Percentiles rank a stretch among this genome's conserved stretches.
Evolutionary conservation across 495 filamentous ascomycete genomes (phyloP).

Genomic region (Neurospora intermedia): DNA sequence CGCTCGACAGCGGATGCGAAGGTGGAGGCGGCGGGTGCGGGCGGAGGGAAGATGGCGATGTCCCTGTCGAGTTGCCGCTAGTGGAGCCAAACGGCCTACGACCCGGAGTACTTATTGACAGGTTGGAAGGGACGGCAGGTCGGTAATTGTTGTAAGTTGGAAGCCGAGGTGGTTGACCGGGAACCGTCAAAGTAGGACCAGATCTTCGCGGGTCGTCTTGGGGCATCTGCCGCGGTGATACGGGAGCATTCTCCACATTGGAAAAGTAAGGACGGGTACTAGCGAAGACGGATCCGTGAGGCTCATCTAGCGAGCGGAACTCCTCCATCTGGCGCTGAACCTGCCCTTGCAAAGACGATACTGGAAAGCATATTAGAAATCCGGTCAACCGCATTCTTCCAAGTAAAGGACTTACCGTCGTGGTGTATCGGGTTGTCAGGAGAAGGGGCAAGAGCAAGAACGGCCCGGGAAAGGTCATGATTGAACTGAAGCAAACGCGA

Average conservation of each 20-base stretch:
- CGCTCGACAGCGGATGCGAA: slow-evolving; percentile 65
- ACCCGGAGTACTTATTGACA: slow-evolving; percentile 53
- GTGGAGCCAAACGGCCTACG: slow-evolving; percentile 75
- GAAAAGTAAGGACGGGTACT: slow-evolving; percentile 68
- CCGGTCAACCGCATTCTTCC: slow-evolving; percentile 7
- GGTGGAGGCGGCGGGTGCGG: slow-evolving; percentile 57
- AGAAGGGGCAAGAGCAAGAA: slow-evolving; percentile 60
- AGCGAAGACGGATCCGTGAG: slow-evolving; percentile 63
- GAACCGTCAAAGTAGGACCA: slow-evolving; percentile 33
- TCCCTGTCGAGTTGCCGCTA: slow-evolving; percentile 45
- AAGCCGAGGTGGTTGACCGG: slow-evolving; percentile 20
- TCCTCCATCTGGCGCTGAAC: slow-evolving; percentile 76
- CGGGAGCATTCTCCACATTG: slow-evolving; percentile 65
- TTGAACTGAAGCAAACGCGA: slow-evolving; percentile 55
- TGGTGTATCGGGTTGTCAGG: slow-evolving; percentile 50
- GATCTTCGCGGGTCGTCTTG: slow-evolving; percentile 74
- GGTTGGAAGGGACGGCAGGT: slow-evolving; percentile 67
- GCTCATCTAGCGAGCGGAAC: slow-evolving; percentile 55
- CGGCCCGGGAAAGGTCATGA: slow-evolving; percentile 63
- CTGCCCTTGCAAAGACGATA: slow-evolving; percentile 69
- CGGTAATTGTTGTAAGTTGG: slow-evolving; percentile 42
- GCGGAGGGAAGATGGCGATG: slow-evolving; percentile 63
- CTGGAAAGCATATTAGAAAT: slow-evolving; percentile 39
- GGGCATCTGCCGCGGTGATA: slow-evolving; percentile 86
- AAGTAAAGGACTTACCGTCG: slow-evolving; percentile 41